Conservation (phyloP, 768 basidiomycete species). For the Inosperma sp. region DNA sequence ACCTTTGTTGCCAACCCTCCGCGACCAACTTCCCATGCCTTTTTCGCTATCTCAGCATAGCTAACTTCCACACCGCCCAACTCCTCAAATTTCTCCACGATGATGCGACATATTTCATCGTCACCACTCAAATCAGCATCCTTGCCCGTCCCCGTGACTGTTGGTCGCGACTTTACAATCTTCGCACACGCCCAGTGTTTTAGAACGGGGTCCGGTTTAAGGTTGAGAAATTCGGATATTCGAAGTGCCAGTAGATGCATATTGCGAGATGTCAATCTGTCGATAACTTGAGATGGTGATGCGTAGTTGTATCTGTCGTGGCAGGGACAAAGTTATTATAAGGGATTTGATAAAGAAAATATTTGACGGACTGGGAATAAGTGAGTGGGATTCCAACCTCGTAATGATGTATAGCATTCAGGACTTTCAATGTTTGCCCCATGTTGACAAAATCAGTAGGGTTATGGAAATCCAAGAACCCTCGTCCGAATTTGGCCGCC, state of each 20-base stretch:
- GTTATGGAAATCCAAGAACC: conserved; percentile 90
- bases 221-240: conserved; percentile 75
- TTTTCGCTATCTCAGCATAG: conserved; percentile 91
- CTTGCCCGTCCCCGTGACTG: conserved; percentile 46
- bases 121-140: conserved; percentile 63
- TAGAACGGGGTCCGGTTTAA: conserved; percentile 83
- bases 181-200: conserved; percentile 97
- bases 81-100: conserved; percentile 87
- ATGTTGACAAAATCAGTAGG: conserved; percentile 89
- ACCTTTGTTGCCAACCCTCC: conserved; percentile 82
- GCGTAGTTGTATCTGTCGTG: conserved; percentile 69
- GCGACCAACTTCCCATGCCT: conserved; percentile 88
- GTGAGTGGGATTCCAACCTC: conserved; percentile 94
- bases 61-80: conserved; percentile 77
- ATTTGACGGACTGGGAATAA: conserved; percentile 69
- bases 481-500: conserved; percentile 96
- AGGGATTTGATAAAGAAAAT: background rate
- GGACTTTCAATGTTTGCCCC: conserved; percentile 88
- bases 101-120: conserved; percentile 70
- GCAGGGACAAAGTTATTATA: background rate
- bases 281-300: conserved; percentile 76
- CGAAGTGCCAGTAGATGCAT: conserved; percentile 90
- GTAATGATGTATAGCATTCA: conserved; percentile 88
- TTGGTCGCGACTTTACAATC: conserved; percentile 68
- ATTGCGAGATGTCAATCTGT: conserved; percentile 79